Evolutionary conservation across 2,329 filamentous ascomycete species (phyloP).

Genomic region (Chrysosporium keratinophilum): DNA sequence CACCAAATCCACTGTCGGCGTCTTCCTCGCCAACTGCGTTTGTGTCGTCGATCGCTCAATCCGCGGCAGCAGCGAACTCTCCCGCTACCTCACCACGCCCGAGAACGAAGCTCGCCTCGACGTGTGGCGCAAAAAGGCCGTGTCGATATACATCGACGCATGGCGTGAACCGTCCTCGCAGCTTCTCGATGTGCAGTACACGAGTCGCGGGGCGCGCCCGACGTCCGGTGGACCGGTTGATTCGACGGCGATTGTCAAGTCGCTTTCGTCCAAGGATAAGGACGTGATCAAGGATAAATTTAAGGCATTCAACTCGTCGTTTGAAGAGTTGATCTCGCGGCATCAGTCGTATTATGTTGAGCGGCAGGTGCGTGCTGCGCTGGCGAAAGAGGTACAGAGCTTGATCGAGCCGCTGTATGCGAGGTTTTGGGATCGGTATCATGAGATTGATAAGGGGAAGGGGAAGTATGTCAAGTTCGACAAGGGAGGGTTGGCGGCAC

Average conservation of each 20-base stretch:
- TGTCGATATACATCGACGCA: conserved; percentile 67
- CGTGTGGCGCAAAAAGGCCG: conserved; percentile 77
- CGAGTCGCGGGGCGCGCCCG: conserved; percentile 61
- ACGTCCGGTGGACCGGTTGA: conserved; percentile 58
- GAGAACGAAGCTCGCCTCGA: conserved; percentile 59
- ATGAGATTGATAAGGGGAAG: conserved; percentile 94
- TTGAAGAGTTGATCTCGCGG: conserved; percentile 74
- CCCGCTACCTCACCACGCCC: conserved; percentile 53
- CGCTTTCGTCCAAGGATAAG: conserved; percentile 77
- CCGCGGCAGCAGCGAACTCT: conserved; percentile 61
- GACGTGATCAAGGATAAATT: conserved; percentile 97
- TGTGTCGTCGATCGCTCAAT: conserved; percentile 77
- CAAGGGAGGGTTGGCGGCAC: conserved; percentile 64
- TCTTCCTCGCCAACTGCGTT: conserved; percentile 84
- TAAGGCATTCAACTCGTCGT: conserved; percentile 75
- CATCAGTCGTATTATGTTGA: conserved; percentile 87
- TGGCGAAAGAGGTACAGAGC: conserved; percentile 75
- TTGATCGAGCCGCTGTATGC: conserved; percentile 92
- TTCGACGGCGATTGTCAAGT: conserved; percentile 73
- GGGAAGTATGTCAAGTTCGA: conserved; percentile 98
- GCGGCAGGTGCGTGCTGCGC: conserved; percentile 68
- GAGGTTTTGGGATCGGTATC: conserved; percentile 93
- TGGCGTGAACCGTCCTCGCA: conserved; percentile 81
- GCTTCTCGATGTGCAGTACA: conserved; percentile 86
- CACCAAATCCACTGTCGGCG: conserved; percentile 66